Evolutionary conservation across 2,329 filamentous ascomycete species (phyloP).

Genomic region (Exophiala sideris): DNA sequence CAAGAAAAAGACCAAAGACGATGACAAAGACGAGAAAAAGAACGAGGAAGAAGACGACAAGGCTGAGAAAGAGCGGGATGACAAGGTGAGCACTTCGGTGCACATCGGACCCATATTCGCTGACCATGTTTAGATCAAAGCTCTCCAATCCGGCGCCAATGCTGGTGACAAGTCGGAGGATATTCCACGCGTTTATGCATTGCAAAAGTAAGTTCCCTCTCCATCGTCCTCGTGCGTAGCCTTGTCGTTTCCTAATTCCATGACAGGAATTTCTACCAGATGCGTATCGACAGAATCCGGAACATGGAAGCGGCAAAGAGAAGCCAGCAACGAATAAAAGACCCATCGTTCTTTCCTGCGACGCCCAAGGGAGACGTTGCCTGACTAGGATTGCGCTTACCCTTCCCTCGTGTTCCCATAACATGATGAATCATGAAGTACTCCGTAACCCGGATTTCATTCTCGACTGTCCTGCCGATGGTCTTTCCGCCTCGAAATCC

Average conservation of each 20-base stretch:
- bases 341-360: constrained; percentile 78
- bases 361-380: constrained; percentile 63
- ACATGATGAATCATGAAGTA: not conserved
- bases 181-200: constrained; percentile 74
- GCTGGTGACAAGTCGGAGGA: constrained; percentile 48
- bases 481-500: not conserved
- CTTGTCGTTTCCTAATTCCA: constrained; percentile 1
- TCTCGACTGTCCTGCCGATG: too few relatives aligned
- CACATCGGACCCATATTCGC: not conserved
- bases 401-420: not conserved
- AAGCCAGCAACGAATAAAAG: constrained; percentile 74
- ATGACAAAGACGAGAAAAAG: constrained; percentile 48
- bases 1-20: constrained; percentile 52
- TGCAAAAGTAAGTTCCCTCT: constrained; percentile 64
- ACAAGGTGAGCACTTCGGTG: constrained; percentile 45
- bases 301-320: constrained; percentile 75
- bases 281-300: constrained; percentile 73
- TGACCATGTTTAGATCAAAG: constrained; percentile 38
- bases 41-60: constrained; percentile 48
- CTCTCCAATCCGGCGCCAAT: constrained; percentile 46
- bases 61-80: constrained; percentile 48
- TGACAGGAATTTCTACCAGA: constrained; percentile 71
- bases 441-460: not conserved
- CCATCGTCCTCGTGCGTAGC: constrained; percentile 13
- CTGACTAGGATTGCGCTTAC: not conserved